Base-by-base conservation (phyloP, 148 eudicot species). In the Rhododendron griersonianum region DNA sequence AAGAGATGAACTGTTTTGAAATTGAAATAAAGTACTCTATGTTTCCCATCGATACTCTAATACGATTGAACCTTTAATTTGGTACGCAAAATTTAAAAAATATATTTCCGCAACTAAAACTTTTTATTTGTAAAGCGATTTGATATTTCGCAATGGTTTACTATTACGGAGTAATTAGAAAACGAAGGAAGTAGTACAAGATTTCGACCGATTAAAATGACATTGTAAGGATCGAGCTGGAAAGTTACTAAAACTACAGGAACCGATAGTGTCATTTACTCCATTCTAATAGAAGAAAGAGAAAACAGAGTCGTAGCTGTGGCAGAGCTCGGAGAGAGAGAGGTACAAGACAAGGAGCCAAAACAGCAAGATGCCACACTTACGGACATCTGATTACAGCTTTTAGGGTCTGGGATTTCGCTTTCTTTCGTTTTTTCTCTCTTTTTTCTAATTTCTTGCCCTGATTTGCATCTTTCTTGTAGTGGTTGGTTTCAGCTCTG, bases 391-490 rank as follows among this genome's bases (percentile, higher is more conserved):
- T 47, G 57, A 78, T 25, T 83, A 53, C 89, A 87, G 86, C 84
- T 63, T 50, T 86, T 74, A 50, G 65, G 51, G 37, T 35, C 37
- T 83, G 67, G 57, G 75, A 63, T 87, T 61, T 63, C 50, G 25
- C 78, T 81, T 81, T 47, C 35, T 48, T 67, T 4, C 41, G 71
- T 65, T 65, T 69, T 63, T 30, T 69, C 37, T 30, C 30, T 19
- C 7, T 35, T 11, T 81, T n/a, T 9, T 16, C 16, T 6, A 21
- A 30, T 9, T 11, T 78, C 28, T 75, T 53, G 74, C 75, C 35
- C 79, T 69, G 53, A 86, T 81, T 81, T 47, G 82, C 78, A 67
- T 65, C 14, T 86, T 86, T 86, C 88, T 82, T 83, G 88, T 61
- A 41, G 85, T 76, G 51, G 67, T 82, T 47, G 82, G 83, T 87